These are phyloP conservation scores for Casuarina cunninghamiana DNA, from an alignment of 306 rosid genomes.

Conservation along the genomic window DNA sequence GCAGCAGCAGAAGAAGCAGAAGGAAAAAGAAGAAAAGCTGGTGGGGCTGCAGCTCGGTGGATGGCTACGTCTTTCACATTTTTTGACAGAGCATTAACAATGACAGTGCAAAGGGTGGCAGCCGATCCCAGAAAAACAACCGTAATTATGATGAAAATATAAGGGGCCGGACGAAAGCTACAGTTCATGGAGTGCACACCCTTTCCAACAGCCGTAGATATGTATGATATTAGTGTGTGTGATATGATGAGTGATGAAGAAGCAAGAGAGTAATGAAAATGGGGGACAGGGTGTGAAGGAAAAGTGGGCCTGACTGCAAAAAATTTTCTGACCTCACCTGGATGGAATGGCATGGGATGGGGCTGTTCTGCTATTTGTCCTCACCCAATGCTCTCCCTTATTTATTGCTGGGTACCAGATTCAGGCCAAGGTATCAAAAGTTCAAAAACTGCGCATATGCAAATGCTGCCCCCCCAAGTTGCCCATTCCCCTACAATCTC, in stretches of 20 bases:
- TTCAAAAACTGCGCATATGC: constrained; percentile 19
- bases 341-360: constrained; percentile 24
- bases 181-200: constrained; percentile 21
- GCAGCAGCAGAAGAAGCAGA: neutral
- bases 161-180: constrained; percentile 25
- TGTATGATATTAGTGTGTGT: too few relatives aligned
- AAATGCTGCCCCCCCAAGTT: neutral
- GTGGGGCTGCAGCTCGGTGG: constrained; percentile 11
- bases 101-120: constrained; percentile 51
- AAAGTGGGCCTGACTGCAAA: constrained; percentile 19
- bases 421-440: constrained; percentile 29
- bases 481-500: constrained; percentile 1
- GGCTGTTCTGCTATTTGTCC: neutral
- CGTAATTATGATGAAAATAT: constrained; percentile 32
- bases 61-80: constrained; percentile 5
- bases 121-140: constrained; percentile 56
- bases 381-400: constrained; percentile 20
- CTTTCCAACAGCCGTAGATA: constrained; percentile 33
- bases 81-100: constrained; percentile 43
- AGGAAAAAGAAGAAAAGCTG: neutral
- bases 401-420: constrained; percentile 26
- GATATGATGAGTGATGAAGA: neutral
- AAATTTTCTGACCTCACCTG: constrained; percentile 33
- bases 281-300: constrained; percentile 5
- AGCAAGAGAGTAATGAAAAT: neutral